Evolutionary conservation across 495 filamentous ascomycete genomes (phyloP).

Genomic region (Aspergillus saccharolyticus): DNA sequence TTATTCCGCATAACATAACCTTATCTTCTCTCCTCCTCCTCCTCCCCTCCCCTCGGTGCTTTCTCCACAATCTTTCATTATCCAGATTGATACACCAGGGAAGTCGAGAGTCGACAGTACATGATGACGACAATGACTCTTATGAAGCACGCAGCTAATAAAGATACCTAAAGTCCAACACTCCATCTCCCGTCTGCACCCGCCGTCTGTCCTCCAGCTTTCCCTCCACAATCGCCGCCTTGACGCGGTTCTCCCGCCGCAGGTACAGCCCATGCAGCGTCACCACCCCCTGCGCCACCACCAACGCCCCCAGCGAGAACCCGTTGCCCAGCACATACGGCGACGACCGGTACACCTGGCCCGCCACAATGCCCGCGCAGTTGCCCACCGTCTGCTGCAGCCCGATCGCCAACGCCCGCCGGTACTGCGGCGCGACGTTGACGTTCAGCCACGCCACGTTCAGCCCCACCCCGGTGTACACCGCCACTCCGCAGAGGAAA

Average conservation of each 20-base stretch:
- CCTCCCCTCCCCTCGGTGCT: no score
- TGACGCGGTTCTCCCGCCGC: conserved; percentile 33
- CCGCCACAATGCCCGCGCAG: conserved; percentile 42
- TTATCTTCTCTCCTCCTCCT: neutral
- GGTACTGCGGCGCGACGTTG: conserved; percentile 54
- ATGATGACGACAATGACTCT: no score
- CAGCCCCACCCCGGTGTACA: conserved; percentile 14
- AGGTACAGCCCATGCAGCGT: conserved; percentile 37
- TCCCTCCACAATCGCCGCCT: conserved; percentile 36
- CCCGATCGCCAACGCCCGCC: conserved; percentile 50
- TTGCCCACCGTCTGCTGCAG: conserved; percentile 57
- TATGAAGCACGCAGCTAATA: no score
- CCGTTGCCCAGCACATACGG: conserved; percentile 48
- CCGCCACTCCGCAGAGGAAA: conserved; percentile 46
- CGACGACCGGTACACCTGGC: conserved; percentile 47
- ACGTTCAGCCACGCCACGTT: conserved; percentile 50
- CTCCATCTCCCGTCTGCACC: conserved; percentile 42
- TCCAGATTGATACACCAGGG: no score
- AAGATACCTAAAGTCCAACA: conserved; percentile 46
- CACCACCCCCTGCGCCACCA: conserved; percentile 36
- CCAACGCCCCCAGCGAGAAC: conserved; percentile 43
- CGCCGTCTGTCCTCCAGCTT: conserved; percentile 36
- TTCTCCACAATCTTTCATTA: no score
- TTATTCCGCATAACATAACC: neutral
- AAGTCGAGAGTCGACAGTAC: no score